Percentiles rank a stretch among this genome's conserved stretches.
phyloP scores from a whole-genome alignment of 805 yeast species.

The Kodamaea lidongshanica region DNA sequence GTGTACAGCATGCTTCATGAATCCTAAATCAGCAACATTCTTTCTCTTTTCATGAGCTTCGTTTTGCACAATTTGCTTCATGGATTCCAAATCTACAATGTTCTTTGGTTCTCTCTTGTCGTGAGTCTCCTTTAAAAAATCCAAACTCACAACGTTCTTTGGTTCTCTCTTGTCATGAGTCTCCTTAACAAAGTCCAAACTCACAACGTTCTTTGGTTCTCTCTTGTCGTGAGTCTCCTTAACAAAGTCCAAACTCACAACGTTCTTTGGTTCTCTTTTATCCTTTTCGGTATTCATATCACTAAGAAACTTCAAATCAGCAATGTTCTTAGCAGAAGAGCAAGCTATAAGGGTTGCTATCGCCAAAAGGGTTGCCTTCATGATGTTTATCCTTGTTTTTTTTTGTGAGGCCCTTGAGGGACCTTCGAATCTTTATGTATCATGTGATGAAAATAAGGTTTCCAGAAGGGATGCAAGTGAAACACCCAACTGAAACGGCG shows the following conservation, averaged over 20 bases:
- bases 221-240: background rate
- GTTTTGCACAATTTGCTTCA: background rate
- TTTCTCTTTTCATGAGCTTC: conserved; percentile 1
- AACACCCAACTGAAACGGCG: too few species aligned
- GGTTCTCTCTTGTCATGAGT: too few species aligned
- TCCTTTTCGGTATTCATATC: conserved; percentile 2
- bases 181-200: background rate
- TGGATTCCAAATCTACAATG: conserved; percentile 4
- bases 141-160: background rate
- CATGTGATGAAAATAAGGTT: too few species aligned
- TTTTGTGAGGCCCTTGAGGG: too few species aligned
- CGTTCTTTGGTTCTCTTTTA: conserved; percentile 13
- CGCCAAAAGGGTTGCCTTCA: conserved; percentile 6
- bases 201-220: background rate
- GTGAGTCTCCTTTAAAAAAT: background rate
- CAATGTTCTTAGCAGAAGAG: conserved; percentile 9
- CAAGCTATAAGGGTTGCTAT: conserved; percentile 3
- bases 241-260: conserved; percentile 6
- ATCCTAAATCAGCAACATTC: too few species aligned
- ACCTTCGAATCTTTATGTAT: too few species aligned
- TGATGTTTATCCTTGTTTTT: too few species aligned
- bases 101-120: conserved; percentile 6
- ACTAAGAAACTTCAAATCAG: conserved; percentile 3
- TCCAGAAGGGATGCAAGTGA: too few species aligned
- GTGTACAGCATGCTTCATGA: background rate